Evolutionary conservation across 2,329 filamentous ascomycete species (phyloP).

Genomic region (Botrytis byssoidea): DNA sequence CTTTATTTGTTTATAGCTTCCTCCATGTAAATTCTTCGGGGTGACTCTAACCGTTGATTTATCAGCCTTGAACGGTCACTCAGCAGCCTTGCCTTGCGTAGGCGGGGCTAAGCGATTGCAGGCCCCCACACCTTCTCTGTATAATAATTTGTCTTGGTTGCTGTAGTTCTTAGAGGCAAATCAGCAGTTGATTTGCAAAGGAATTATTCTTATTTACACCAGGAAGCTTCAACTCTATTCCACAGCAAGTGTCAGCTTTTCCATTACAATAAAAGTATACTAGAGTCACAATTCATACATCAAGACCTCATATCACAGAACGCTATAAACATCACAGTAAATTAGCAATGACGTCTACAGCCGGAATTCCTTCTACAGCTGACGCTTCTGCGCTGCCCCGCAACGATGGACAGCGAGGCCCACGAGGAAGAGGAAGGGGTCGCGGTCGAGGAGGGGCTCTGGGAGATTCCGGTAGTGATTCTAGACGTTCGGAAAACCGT

Average conservation of each 20-base stretch:
- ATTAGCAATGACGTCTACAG: conserved; percentile 19
- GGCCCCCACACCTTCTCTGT: conserved; percentile 6
- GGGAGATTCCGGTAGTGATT: conserved; percentile 36
- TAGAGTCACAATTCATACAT: background rate
- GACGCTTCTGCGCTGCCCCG: conserved; percentile 12
- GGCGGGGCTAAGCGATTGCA: conserved; percentile 13
- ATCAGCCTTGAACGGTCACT: conserved; percentile 18
- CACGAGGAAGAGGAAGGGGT: conserved; percentile 39
- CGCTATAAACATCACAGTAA: background rate
- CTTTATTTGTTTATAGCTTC: background rate
- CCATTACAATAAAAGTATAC: background rate
- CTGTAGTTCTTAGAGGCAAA: background rate
- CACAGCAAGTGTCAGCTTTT: background rate
- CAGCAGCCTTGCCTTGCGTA: conserved; percentile 15
- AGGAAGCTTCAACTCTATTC: background rate
- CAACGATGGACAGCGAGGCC: conserved; percentile 41
- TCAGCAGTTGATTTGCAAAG: background rate
- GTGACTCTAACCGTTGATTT: conserved; percentile 11
- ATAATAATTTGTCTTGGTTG: conserved; percentile 16
- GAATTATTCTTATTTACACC: background rate
- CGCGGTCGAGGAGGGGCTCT: conserved; percentile 17
- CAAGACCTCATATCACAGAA: background rate
- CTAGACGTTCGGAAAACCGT: conserved; percentile 24
- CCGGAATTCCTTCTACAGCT: conserved; percentile 26
- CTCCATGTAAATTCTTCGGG: background rate